Base-by-base conservation (phyloP, 768 basidiomycete genomes). In the Phaffia tasmanica region DNA sequence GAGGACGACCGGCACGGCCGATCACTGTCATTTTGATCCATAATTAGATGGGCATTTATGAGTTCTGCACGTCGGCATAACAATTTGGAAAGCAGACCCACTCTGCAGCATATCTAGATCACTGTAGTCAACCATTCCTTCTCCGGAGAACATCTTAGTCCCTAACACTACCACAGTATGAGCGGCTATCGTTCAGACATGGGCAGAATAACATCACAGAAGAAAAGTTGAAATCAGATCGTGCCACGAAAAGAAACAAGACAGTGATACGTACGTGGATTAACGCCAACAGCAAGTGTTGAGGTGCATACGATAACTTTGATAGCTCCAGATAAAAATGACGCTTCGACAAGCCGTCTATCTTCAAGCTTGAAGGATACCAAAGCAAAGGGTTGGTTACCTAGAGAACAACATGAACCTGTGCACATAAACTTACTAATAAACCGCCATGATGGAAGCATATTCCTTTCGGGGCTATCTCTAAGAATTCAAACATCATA, bases 211-310 rank as follows among this genome's bases (percentile, higher is more conserved):
- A 23, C 14, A 30, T 23, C 21, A 35, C 14, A 4, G 19, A 62
- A 0, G 46, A 47, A 53, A 14, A 42, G 35, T 51, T 55, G 18
- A 63, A 42, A 27, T 61, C 21, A 15, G 46, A 63, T 62, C 29
- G n/a, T 47, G 49, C 61, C 50, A 57, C 23, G 62, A 49, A 58
- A 35, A 27, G 15, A 64, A 29, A 57, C 50, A 64, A 14, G 6
- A 11, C 35, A 42, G 4, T 42, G 35, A 11, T 23, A 78, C 85
- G 70, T 73, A 89, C 89, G 95, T 63, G 98, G 80, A 74, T 99
- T 98, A 46, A 98, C 90, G 0, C 95, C 94, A 49, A 97, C 91
- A 0, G 95, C 93, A 29, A 99, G 80, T 18, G 94, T 98, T 19
- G 89, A 95, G 27, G 89, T 97, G 9, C 87, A 84, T 27, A 91